phyloP scores from a whole-genome alignment of 208 protist species.

The Trypanosoma melophagium region DNA sequence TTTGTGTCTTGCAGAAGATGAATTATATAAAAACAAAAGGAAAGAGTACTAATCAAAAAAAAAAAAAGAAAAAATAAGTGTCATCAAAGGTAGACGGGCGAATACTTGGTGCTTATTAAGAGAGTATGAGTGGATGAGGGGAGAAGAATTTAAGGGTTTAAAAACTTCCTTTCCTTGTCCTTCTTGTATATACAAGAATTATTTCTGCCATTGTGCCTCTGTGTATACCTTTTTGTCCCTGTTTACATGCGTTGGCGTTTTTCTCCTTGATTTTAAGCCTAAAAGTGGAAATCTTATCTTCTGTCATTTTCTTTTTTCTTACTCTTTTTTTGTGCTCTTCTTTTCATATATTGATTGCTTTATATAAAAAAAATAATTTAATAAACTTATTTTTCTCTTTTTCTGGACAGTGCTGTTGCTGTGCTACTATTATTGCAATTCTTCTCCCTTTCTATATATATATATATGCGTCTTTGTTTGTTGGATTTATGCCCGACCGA shows the following conservation, averaged over 20 bases:
- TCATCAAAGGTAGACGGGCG: no score
- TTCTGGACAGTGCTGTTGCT: not conserved
- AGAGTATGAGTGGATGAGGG: not conserved
- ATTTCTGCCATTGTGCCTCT: no score
- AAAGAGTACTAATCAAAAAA: not conserved
- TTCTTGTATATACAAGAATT: no score
- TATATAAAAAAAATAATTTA: no score
- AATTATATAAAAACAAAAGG: not conserved
- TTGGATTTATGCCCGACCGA: no score
- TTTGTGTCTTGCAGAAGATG: not conserved
- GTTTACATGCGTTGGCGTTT: no score
- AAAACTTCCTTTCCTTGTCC: no score
- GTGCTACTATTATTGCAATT: conserved; percentile 7
- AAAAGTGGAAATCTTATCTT: not conserved
- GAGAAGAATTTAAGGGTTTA: no score
- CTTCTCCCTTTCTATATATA: conserved; percentile 12
- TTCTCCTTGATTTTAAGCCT: no score
- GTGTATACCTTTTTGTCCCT: no score
- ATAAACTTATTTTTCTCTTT: not conserved
- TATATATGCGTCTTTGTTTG: conserved; percentile 1
- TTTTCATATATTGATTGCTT: not conserved
- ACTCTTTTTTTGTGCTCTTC: conserved; percentile 12
- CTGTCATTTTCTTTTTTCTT: conserved; percentile 22
- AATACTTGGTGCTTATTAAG: not conserved
- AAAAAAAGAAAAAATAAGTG: conserved; percentile 8